These are phyloP conservation scores for Paramecium biaurelia DNA, from an alignment of 73 alveolate species.

Conservation along the genomic window DNA sequence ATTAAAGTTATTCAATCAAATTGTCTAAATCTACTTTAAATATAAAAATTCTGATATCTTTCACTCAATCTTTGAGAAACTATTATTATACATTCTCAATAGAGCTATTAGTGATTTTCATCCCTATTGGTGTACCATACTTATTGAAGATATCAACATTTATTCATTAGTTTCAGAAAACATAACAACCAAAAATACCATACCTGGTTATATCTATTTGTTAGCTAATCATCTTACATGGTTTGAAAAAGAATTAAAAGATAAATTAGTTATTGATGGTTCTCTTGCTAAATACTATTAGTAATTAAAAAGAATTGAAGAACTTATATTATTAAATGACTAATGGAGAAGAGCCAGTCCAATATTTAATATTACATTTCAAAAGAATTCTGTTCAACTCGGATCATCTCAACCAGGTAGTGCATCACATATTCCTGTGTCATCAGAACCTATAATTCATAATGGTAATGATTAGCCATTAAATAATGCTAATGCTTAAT, in stretches of 20 bases:
- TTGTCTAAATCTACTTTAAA: not conserved
- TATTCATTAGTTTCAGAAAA: not conserved
- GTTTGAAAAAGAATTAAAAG: not conserved
- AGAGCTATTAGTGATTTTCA: conserved; percentile 56
- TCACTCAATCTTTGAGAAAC: conserved; percentile 18
- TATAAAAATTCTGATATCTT: not conserved
- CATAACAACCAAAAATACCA: not conserved
- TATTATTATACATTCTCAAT: not conserved
- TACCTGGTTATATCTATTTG: not conserved
- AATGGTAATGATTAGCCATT: not conserved
- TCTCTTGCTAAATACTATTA: not conserved
- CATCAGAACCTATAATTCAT: not conserved
- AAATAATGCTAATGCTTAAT: not conserved
- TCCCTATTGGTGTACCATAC: not conserved
- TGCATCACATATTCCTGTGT: not conserved
- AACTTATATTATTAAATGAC: not conserved
- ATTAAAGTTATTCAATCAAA: not conserved
- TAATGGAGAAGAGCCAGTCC: conserved; percentile 17
- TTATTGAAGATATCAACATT: not conserved
- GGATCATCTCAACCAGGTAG: not conserved
- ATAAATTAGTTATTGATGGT: conserved; percentile 22
- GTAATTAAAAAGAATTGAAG: not conserved
- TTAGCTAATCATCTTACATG: conserved; percentile 28
- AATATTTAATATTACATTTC: not conserved
- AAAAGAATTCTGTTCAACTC: not conserved